Evolutionary conservation across 164 flowering plant genomes (phyloP).

Genomic region (Cinnamomum chago): DNA sequence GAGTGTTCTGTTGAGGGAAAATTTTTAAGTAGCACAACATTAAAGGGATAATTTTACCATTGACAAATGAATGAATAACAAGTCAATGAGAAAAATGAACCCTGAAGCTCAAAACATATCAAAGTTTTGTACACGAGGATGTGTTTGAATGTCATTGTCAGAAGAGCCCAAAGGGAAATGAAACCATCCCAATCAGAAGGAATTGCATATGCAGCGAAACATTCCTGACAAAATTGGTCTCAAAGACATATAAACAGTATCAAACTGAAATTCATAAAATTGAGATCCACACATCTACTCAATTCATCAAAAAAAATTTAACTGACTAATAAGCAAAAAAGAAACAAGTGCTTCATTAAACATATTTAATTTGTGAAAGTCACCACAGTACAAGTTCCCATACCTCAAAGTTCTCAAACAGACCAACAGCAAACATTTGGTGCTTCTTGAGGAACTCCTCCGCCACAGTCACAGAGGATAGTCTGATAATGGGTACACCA

Average conservation of each 20-base stretch:
- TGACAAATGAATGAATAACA: background rate
- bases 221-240: no score
- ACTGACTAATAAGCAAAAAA: no score
- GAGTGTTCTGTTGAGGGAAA: background rate
- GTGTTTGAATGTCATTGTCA: background rate
- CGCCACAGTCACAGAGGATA: conserved; percentile 48
- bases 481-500: conserved; percentile 64
- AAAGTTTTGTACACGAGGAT: background rate
- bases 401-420: conserved; percentile 80
- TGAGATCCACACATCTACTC: no score
- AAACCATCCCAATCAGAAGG: background rate
- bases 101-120: background rate
- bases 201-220: no score
- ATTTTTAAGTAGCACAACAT: no score
- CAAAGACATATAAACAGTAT: no score
- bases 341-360: background rate
- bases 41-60: no score
- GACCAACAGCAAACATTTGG: conserved; percentile 50
- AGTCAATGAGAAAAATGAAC: background rate
- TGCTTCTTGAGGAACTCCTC: conserved; percentile 57
- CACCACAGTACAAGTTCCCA: background rate
- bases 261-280: no score
- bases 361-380: background rate
- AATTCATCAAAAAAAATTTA: no score
- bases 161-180: background rate